A percentile compares a stretch with the other conserved stretches of the same genome.
Conservation (phyloP, 2,329 filamentous ascomycete species). For the Nigrograna mackinnonii region DNA sequence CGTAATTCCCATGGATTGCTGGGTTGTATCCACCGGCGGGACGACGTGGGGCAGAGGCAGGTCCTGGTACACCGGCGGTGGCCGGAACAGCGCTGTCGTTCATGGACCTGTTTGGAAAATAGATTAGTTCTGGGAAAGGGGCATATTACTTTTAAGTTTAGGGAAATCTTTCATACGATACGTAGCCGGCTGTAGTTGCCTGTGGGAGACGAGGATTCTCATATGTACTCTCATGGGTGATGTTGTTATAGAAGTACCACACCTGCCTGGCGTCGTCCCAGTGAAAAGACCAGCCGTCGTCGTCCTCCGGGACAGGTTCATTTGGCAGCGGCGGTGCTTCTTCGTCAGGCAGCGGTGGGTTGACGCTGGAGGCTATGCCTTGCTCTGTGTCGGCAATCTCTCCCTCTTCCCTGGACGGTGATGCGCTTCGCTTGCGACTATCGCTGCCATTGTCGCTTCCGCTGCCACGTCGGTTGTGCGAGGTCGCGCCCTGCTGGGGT, state of each 20-base stretch:
- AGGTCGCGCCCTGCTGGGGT: too few species aligned
- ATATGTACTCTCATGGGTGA: conserved; percentile 77
- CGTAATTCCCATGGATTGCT: conserved; percentile 93
- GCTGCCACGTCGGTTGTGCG: neutral
- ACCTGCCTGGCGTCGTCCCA: conserved; percentile 72
- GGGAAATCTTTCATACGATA: conserved; percentile 42
- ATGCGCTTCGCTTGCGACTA: conserved; percentile 7
- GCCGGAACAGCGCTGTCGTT: too few species aligned
- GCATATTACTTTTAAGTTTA: conserved; percentile 27
- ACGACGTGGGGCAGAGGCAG: conserved; percentile 38
- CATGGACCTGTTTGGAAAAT: neutral
- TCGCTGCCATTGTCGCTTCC: conserved; percentile 5
- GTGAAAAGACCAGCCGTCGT: conserved; percentile 78
- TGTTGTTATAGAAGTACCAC: conserved; percentile 85
- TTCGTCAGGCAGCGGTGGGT: conserved; percentile 5
- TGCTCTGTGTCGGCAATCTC: neutral
- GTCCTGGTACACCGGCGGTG: conserved; percentile 34
- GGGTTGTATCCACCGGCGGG: conserved; percentile 84
- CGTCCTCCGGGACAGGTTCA: conserved; percentile 55
- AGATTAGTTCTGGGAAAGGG: conserved; percentile 21
- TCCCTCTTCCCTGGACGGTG: conserved; percentile 3
- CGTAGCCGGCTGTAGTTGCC: conserved; percentile 27
- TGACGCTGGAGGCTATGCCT: neutral
- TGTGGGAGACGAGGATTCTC: conserved; percentile 78
- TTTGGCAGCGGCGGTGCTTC: conserved; percentile 49